phyloP scores from a whole-genome alignment of 129 eudicot genomes.

The Escallonia rubra region DNA sequence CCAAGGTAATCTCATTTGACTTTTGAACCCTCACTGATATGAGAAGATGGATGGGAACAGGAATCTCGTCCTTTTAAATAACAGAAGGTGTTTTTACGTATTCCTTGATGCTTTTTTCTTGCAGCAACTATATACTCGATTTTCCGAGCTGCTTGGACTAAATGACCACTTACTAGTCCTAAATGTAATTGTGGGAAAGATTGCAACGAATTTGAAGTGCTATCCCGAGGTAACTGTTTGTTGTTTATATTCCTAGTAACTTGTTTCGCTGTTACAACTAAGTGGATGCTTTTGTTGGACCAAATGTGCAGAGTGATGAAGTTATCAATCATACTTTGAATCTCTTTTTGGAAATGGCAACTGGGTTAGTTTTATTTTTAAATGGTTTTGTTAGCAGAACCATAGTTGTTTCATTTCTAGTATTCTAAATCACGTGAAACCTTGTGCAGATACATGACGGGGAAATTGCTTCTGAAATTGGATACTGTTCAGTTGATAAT shows the following conservation, averaged over 20 bases:
- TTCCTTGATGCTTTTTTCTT: slow-evolving; percentile 26
- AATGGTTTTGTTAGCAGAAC: neutral
- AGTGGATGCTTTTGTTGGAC: slow-evolving; percentile 1
- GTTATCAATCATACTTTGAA: slow-evolving; percentile 60
- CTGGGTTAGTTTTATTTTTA: slow-evolving; percentile 62
- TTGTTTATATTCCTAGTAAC: neutral
- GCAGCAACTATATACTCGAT: slow-evolving; percentile 95
- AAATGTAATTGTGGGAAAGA: slow-evolving; percentile 61
- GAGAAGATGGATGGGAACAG: neutral
- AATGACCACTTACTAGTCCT: slow-evolving; percentile 18
- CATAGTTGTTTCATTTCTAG: slow-evolving; percentile 7
- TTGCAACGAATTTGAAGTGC: slow-evolving; percentile 15
- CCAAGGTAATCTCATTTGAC: slow-evolving; percentile 11
- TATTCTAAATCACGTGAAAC: neutral
- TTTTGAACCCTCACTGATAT: neutral
- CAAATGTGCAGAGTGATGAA: slow-evolving; percentile 22
- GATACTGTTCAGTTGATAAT: slow-evolving; percentile 59
- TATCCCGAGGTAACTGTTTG: slow-evolving; percentile 53
- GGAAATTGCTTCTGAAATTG: slow-evolving; percentile 87
- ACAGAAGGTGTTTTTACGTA: neutral
- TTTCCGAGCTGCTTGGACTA: slow-evolving; percentile 32
- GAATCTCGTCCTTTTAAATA: neutral
- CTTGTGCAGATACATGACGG: slow-evolving; percentile 79
- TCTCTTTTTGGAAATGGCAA: slow-evolving; percentile 89
- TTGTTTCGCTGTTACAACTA: slow-evolving; percentile 4